Base-by-base conservation (phyloP, 345 rosid genomes). In the Mangifera indica region DNA sequence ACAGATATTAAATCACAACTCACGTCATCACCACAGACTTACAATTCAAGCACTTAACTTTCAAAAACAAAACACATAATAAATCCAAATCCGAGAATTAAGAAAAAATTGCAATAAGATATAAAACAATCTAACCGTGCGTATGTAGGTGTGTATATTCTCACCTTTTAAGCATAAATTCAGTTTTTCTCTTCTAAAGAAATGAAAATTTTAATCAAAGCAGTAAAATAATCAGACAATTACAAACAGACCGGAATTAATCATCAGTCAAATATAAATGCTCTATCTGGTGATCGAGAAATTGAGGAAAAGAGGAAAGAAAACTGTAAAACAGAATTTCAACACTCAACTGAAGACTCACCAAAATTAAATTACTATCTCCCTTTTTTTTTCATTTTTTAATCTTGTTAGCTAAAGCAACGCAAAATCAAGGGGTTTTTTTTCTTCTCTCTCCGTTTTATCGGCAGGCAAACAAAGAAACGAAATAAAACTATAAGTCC, bases 381-480 rank as follows among this genome's bases (percentile, higher is more conserved):
- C 42, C 42, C 15, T 34, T 1, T 32, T 18, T 46, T 18, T 58
- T 13, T 17, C 3, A 1, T 29, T 29, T 29, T 29, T 29, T 1
- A 29, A 29, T 67, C 46, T 13, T 67, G 8, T 18, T 42, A 24
- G 64, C 40, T 58, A 67, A 52, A 48, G 42, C 42, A 55, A 51
- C 22, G 52, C 17, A 48, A 37, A 73, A 60, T 13, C 44, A 56
- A 48, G 20, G 10, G 53, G 4, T 42, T 60, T 42, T 8, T 5
- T 25, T 22, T 22, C 14, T 59, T 66, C 5, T 67, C 60, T 58
- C 62, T 40, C 26, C 46, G 37, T 49, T 63, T 67, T 70, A 72
- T 71, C 52, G 52, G 77, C 40, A 77, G 72, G 71, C 74, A 77
- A 74, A 74, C 76, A 74, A 57, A 72, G 44, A 45, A 21, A 6